phyloP scores from a whole-genome alignment of 2,329 filamentous ascomycete genomes.

The Hymenoscyphus occultus region DNA sequence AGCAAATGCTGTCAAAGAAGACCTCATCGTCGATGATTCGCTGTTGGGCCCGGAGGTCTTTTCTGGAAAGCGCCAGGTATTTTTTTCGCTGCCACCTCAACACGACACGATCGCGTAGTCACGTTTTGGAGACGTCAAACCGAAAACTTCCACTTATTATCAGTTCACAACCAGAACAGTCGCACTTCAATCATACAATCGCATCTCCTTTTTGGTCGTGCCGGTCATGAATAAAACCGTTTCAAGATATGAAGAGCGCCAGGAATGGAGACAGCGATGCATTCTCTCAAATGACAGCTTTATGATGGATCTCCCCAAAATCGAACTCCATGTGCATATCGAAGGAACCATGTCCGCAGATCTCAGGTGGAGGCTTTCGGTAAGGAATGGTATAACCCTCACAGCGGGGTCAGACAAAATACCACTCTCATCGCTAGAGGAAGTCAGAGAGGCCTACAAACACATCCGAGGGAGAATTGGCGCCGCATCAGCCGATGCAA shows the following conservation, averaged over 20 bases:
- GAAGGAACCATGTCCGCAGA: constrained; percentile 69
- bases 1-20: constrained; percentile 21
- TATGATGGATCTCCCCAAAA: constrained; percentile 65
- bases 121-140: neutral
- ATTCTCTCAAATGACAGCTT: constrained; percentile 42
- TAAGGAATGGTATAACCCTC: constrained; percentile 52
- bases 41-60: neutral
- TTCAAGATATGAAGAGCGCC: constrained; percentile 17
- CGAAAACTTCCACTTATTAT: neutral
- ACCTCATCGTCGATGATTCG: constrained; percentile 20
- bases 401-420: constrained; percentile 15
- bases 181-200: neutral
- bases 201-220: neutral
- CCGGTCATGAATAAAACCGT: constrained; percentile 7
- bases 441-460: constrained; percentile 19
- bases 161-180: neutral
- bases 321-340: constrained; percentile 77
- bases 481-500: constrained; percentile 14
- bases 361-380: constrained; percentile 65
- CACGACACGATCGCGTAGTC: neutral
- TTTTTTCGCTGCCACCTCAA: neutral
- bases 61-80: neutral
- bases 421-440: constrained; percentile 18
- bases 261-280: constrained; percentile 14
- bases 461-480: constrained; percentile 22